Evolutionary conservation across 306 rosid genomes (phyloP).

Genomic region (Cercis canadensis): DNA sequence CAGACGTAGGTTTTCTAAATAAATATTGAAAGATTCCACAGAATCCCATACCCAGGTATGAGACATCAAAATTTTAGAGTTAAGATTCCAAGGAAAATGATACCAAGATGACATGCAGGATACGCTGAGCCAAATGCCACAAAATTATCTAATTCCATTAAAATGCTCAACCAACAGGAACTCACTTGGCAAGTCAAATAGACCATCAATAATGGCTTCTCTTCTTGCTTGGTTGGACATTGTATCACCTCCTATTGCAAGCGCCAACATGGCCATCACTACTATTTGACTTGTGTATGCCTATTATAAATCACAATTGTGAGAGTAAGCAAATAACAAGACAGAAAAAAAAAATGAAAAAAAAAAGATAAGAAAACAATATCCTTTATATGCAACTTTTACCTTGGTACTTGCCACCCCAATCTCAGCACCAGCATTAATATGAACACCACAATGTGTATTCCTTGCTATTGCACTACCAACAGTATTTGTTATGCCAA

Average conservation of each 20-base stretch:
- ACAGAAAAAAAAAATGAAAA: conserved; percentile 28
- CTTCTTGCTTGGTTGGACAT: conserved; percentile 82
- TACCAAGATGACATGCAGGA: background rate
- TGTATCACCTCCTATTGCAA: conserved; percentile 92
- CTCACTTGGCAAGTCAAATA: conserved; percentile 91
- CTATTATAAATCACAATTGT: conserved; percentile 44
- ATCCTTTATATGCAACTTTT: conserved; percentile 35
- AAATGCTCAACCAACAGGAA: conserved; percentile 36
- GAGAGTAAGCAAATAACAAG: conserved; percentile 32
- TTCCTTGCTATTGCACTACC: conserved; percentile 95
- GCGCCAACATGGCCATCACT: conserved; percentile 97
- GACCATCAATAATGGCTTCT: conserved; percentile 89
- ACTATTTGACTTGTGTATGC: conserved; percentile 99
- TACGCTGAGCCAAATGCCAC: background rate
- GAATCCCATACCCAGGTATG: conserved; percentile 7
- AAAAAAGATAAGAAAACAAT: conserved; percentile 4
- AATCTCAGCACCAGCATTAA: conserved; percentile 98
- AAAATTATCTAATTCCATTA: conserved; percentile 18
- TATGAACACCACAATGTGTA: conserved; percentile 97
- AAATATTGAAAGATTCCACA: background rate
- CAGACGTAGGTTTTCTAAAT: background rate
- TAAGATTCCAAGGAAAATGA: background rate
- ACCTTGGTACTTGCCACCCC: conserved; percentile 99
- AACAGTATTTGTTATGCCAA: conserved; percentile 94
- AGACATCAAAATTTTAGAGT: conserved; percentile 4